Evolutionary conservation across 2,329 filamentous ascomycete genomes (phyloP), one percentile per base, ranked within the genome.

Genomic region (Sporothrix pseudoabietina): DNA sequence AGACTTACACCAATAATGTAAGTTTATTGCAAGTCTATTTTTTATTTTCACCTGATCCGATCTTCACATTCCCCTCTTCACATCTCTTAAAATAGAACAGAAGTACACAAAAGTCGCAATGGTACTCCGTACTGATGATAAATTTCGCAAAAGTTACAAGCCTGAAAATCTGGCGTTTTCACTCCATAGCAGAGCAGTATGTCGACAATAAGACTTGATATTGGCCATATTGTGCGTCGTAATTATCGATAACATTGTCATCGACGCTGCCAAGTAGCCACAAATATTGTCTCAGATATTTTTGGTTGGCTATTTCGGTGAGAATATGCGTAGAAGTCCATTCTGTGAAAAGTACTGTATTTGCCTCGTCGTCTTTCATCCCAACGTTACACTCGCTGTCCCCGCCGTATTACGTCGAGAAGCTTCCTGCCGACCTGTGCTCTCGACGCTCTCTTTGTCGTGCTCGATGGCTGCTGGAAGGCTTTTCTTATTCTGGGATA

Each of bases 21-120:
- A 19, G 5, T 61, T 61, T 39, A 61, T 22, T 22, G 32, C 32
- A 63, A 26, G 55, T 32, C 10, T 32, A 57, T 22, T 54, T 26
- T 9, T 22, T 16, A 26, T n/a, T 54, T 54, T 52, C 52, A 30
- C 30, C 52, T 4, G 22, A 30, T 55, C 30, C 55, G 55, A 59
- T 35, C 30, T 59, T 59, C 55, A 35, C 52, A 59, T 59, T 59
- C 30, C n/a, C 55, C 26, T 32, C 54, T 57, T 59, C 55, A 9
- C 30, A 59, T 59, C 30, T 16, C 55, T 30, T 14, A 59, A 59
- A 59, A 59, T 59, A 59, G 55, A 59, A 59, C 55, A 59, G 26
- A 49, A 55, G 52, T 52, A 52, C 22, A 55, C 16, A 35, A 35
- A n/a, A 55, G n/a, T 16, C 2, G 19, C 47, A 55, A 55, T 12